Conservation (phyloP, 2,329 filamentous ascomycete genomes). For the Pyrenophora tritici-repentis region DNA sequence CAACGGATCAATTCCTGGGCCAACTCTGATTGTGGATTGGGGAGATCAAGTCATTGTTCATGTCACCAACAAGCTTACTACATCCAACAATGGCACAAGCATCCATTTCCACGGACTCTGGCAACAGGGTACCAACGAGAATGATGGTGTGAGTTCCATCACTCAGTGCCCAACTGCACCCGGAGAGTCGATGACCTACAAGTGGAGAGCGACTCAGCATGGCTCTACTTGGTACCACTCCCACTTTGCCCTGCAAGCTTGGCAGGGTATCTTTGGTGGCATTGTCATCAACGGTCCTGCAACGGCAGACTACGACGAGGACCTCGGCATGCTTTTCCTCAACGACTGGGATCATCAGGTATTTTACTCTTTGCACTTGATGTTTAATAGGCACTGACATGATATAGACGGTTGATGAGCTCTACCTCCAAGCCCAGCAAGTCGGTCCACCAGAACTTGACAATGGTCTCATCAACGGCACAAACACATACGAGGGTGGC, state of each 20-base stretch:
- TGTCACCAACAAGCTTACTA: conserved; percentile 38
- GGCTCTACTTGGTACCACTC: conserved; percentile 51
- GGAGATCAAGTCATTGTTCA: conserved; percentile 48
- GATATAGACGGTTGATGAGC: conserved; percentile 41
- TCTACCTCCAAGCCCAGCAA: conserved; percentile 36
- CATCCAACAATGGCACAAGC: conserved; percentile 36
- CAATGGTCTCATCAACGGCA: conserved; percentile 53
- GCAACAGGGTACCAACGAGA: conserved; percentile 38
- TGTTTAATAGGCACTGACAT: neutral
- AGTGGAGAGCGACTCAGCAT: conserved; percentile 48
- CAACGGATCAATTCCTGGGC: conserved; percentile 53
- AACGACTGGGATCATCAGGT: conserved; percentile 51
- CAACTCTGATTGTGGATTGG: conserved; percentile 50
- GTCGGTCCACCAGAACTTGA: conserved; percentile 45
- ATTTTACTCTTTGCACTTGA: neutral
- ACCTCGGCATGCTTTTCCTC: conserved; percentile 50
- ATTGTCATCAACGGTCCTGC: conserved; percentile 51
- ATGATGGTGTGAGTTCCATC: conserved; percentile 41
- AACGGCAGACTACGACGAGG: conserved; percentile 50
- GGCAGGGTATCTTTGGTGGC: conserved; percentile 49
- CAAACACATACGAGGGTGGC: conserved; percentile 45
- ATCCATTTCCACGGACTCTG: conserved; percentile 43
- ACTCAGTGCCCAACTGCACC: conserved; percentile 40
- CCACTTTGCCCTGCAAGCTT: conserved; percentile 50
- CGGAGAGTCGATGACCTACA: conserved; percentile 34